Base-by-base conservation (phyloP, 2,329 filamentous ascomycete species). In the Nigrospora osmanthi region DNA sequence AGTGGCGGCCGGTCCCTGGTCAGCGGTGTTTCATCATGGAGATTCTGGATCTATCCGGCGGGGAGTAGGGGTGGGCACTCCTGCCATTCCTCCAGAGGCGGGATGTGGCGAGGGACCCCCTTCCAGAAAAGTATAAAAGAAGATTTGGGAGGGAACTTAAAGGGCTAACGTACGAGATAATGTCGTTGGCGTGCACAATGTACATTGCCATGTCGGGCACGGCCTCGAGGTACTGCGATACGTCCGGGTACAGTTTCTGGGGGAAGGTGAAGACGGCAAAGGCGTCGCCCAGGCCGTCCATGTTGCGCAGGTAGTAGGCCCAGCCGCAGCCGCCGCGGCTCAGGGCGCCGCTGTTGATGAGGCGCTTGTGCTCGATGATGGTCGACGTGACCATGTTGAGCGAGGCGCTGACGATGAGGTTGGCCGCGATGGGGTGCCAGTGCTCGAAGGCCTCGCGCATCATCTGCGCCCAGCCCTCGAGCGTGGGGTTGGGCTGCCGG, bases 381-480 rank as follows among this genome's bases (percentile, higher is more conserved):
- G 56, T 58, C 6, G 53, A 54, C 31, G 59, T 59, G 34, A 54
- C 45, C n/a, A 60, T 60, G 6, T 58, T 54, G n/a, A 61, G 51
- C 10, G 58, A 57, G 0, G 56, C 50, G 2, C 54, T 50, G 1
- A 59, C 52, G 28, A 61, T 60, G 13, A 54, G 49, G 12, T 59
- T 60, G 15, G 58, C 58, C 2, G 51, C 45, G 11, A 58, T 43
- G 1, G 57, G 52, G 10, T 59, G 51, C 44, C 54, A 61, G 38
- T 53, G 47, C 10, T 44, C 37, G 40, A 52, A 58, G 2, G 49
- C 52, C 2, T 46, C 39, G 6, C 52, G 55, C 16, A 61, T 31
- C 9, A 45, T 45, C 2, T 48, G 44, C 3, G 57, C 54, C 41
- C 57, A 61, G 3, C 43, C 47, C 28, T 58, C 45, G 12, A 58